Conservation (phyloP, 495 filamentous ascomycete genomes). For the Penicillium steckii region DNA sequence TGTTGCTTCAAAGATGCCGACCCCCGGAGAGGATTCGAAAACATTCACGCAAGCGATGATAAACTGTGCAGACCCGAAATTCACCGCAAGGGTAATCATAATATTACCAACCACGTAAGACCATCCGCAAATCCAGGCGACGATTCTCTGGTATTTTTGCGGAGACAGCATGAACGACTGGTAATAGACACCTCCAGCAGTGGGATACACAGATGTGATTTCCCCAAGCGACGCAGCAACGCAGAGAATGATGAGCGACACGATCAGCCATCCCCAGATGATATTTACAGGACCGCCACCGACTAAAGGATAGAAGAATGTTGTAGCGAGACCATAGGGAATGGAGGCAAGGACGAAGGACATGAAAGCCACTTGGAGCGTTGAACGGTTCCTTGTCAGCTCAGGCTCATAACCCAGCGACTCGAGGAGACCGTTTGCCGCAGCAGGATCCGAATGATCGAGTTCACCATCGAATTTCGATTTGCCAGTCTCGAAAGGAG, state of each 20-base stretch:
- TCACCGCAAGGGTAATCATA: conserved; percentile 37
- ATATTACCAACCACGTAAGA: conserved; percentile 67
- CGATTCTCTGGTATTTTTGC: conserved; percentile 51
- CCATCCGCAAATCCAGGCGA: conserved; percentile 67
- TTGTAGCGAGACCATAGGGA: conserved; percentile 62
- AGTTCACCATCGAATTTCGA: background rate
- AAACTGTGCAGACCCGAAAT: conserved; percentile 28
- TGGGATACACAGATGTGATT: conserved; percentile 66
- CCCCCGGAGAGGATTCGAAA: conserved; percentile 39
- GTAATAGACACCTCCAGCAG: conserved; percentile 62
- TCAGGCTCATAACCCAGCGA: conserved; percentile 55
- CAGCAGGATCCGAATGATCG: conserved; percentile 6
- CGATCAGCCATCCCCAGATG: conserved; percentile 62
- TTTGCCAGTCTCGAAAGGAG: background rate
- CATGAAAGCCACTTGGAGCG: conserved; percentile 28
- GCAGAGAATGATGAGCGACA: conserved; percentile 61
- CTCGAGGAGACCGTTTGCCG: conserved; percentile 23
- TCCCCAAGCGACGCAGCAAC: conserved; percentile 65
- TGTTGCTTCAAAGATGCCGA: conserved; percentile 15
- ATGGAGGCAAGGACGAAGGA: conserved; percentile 49
- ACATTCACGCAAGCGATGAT: conserved; percentile 24
- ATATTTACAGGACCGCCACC: conserved; percentile 59
- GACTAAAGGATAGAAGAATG: conserved; percentile 59
- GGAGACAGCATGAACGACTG: conserved; percentile 58
- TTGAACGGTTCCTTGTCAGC: conserved; percentile 51